Evolutionary conservation across 2,329 filamentous ascomycete species (phyloP), one percentile per base, ranked within the genome.

Genomic region (Paraphoma chrysanthemicola): DNA sequence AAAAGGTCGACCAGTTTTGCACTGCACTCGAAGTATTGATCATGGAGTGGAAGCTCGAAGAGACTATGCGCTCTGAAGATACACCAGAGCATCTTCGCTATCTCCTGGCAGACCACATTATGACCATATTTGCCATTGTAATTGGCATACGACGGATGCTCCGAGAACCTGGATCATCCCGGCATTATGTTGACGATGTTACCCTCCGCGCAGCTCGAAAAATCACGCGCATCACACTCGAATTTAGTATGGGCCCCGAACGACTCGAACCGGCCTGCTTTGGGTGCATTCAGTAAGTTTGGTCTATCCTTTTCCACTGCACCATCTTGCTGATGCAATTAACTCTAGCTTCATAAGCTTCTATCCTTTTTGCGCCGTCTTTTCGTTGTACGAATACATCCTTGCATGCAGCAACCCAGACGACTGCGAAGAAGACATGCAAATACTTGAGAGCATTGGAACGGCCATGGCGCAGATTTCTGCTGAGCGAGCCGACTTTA

Each of bases 361-460:
- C 41, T 73, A 70, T 33, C 68, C 69, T 0, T 73, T 73, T 51
- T 70, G 66, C 30, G 68, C 69, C 4, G 59, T 71, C 8, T 72
- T 73, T 55, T 60, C 67, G 1, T 64, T 73, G 2, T 73, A 73
- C 54, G 68, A 70, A 42, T 48, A 72, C 44, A 65, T 73, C 30
- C 56, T 73, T 18, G 63, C 63, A 1, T 66, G 60, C 42, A 57
- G 41, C 39, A 41, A 67, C 29, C 66, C 67, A 0, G 58, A 67
- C 0, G 59, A 68, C 16, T 72, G 68, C 58, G 67, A 69, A 41
- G 50, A 59, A 38, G 69, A 73, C 31, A 44, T 72, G n/a, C 39
- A 51, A 18, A 45, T 59, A 3, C 63, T 73, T 2, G 69, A 72
- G 45, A 48, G 46, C 8, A 59, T 71, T 9, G 70, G 61, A 4